These are phyloP conservation scores for Coelastrella sp. DNA, from an alignment of 139 green algal species.

Conservation along the genomic window DNA sequence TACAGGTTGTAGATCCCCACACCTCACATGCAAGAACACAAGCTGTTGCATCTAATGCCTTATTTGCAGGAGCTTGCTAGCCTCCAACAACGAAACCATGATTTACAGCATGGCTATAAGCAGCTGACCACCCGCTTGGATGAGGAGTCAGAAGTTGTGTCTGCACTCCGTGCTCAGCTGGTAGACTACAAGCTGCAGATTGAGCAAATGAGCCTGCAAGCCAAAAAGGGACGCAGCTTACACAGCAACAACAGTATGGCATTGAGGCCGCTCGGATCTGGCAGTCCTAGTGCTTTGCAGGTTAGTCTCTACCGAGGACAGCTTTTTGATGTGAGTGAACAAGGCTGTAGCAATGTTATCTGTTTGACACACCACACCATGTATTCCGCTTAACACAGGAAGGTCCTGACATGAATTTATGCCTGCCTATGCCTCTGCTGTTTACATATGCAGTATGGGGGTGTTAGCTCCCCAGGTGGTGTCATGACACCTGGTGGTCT, in stretches of 20 bases:
- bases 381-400: no score
- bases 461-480: not conserved
- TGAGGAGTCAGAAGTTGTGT: constrained; percentile 37
- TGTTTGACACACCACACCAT: no score
- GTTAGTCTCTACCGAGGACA: no score
- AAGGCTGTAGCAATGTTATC: no score
- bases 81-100: constrained; percentile 9
- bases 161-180: constrained; percentile 32
- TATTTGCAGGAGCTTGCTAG: constrained; percentile 8
- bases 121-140: not conserved
- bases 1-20: no score
- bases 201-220: constrained; percentile 32
- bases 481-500: not conserved
- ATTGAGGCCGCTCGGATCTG: not conserved
- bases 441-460: not conserved
- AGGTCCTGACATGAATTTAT: not conserved
- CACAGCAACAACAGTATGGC: not conserved
- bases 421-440: not conserved
- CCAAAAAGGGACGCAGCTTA: constrained; percentile 27
- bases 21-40: no score
- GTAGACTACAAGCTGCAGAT: constrained; percentile 46
- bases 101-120: not conserved
- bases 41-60: not conserved
- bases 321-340: no score
- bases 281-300: no score